A percentile compares a stretch with the other conserved stretches of the same genome.
phyloP scores from a whole-genome alignment of 2,329 filamentous ascomycete genomes.

The Diaporthe caulivora region DNA sequence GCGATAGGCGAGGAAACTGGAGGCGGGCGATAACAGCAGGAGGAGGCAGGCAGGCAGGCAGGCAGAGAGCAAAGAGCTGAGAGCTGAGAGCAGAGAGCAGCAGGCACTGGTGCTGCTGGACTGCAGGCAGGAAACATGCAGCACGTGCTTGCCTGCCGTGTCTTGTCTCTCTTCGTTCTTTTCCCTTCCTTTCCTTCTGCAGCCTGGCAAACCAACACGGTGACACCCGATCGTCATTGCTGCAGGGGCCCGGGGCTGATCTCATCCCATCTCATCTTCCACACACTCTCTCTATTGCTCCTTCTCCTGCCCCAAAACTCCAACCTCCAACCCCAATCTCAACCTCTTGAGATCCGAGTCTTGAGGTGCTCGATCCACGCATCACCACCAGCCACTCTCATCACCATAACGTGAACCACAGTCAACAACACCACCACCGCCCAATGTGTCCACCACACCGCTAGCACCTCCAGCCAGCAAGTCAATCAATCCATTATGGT shows the following conservation, averaged over 20 bases:
- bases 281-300: too few species aligned
- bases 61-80: not conserved
- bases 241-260: slow-evolving; percentile 25
- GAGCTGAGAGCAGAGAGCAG: not conserved
- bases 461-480: slow-evolving; percentile 7
- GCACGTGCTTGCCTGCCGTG: slow-evolving; percentile 26
- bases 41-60: too few species aligned
- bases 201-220: not conserved
- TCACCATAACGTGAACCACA: not conserved
- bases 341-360: not conserved
- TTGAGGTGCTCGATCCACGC: not conserved
- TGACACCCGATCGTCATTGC: slow-evolving; percentile 25
- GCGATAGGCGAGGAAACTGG: slow-evolving; percentile 11
- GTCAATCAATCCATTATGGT: slow-evolving; percentile 15
- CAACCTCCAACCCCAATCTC: not conserved
- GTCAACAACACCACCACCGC: not conserved
- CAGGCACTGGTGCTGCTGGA: not conserved
- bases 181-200: not conserved
- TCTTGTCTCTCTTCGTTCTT: too few species aligned
- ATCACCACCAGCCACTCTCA: slow-evolving; percentile 17
- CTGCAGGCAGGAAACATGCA: not conserved
- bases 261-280: slow-evolving; percentile 21
- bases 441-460: not conserved
- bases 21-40: slow-evolving; percentile 17
- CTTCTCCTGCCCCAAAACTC: too few species aligned